Base-by-base conservation (phyloP, 1,139 yeast species). In the Pichia sp. region DNA sequence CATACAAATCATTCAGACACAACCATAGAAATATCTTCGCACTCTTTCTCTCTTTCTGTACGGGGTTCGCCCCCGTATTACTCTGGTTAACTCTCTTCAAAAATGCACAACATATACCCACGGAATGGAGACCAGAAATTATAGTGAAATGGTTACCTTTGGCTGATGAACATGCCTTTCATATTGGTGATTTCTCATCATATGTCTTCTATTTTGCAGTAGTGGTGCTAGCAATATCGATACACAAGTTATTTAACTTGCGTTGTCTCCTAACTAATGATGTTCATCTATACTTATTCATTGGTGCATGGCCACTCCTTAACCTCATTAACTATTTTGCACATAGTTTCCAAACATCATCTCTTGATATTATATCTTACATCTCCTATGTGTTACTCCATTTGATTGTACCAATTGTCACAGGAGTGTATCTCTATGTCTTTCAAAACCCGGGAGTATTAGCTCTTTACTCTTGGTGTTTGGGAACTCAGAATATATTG, bases 361-460 rank as follows among this genome's bases (percentile, higher is more conserved):
- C 64, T 11, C 67, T 71, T 46, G 84, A 78, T 51, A 42, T 75
- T 17, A 38, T 66, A 22, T 78, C 84, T 2, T 74, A 82, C 79
- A 53, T 66, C 32, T 72, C 74, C 24, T 77, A 77, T 50, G 82
- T 77, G 12, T 52, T 77, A 21, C 64, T 74, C 27, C 86, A 78
- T 53, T 62, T 77, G 32, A 63, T 71, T 18, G 74, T 69, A 5
- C 83, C 85, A 1, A 68, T 78, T n/a, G 53, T 76, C 39, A 74
- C 81, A 0, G 72, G 79, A 1, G 67, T 76, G 23, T 78, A 77
- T 60, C 60, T 78, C 11, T 77, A 78, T 50, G 70, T 76, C n/a
- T 77, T 77, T 63, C 82, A 76, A 39, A 67, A 77, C 1, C 81
- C 79, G 10, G 83, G 81, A 1, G 70, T 74, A 0, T 38, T 75